Conservation (phyloP, 1,284 basidiomycete genomes). For the Lignosus rhinocerotis region DNA sequence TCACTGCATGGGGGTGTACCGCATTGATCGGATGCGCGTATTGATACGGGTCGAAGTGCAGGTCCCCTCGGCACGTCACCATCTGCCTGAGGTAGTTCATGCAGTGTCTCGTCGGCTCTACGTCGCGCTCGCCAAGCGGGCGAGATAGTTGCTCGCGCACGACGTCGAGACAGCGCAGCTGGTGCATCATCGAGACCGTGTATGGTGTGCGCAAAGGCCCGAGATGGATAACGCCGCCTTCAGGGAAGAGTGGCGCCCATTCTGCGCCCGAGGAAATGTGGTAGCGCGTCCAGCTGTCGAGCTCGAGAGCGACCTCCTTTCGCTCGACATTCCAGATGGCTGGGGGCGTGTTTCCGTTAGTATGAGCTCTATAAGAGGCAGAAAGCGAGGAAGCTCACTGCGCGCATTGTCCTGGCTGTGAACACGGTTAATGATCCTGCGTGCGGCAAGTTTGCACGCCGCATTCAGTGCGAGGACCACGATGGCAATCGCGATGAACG, state of each 20-base stretch:
- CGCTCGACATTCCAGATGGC: too few species aligned
- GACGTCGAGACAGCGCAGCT: conserved; percentile 25
- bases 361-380: too few species aligned
- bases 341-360: too few species aligned
- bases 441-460: too few species aligned
- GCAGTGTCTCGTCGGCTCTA: conserved; percentile 22
- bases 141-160: conserved; percentile 18
- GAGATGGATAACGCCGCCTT: conserved; percentile 20
- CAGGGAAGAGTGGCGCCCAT: conserved; percentile 19
- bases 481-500: too few species aligned
- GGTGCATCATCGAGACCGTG: conserved; percentile 26
- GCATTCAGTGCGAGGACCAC: too few species aligned
- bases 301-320: conserved; percentile 11
- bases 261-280: conserved; percentile 7
- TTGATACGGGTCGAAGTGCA: background rate
- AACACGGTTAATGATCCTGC: too few species aligned
- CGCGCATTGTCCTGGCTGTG: too few species aligned
- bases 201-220: conserved; percentile 9
- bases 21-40: conserved; percentile 10
- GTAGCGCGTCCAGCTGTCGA: conserved; percentile 21
- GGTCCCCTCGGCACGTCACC: conserved; percentile 19
- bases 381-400: too few species aligned
- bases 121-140: conserved; percentile 5
- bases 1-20: conserved; percentile 4
- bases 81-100: conserved; percentile 26